phyloP scores from a whole-genome alignment of 306 rosid genomes.

The Elaeagnus macrophylla region DNA sequence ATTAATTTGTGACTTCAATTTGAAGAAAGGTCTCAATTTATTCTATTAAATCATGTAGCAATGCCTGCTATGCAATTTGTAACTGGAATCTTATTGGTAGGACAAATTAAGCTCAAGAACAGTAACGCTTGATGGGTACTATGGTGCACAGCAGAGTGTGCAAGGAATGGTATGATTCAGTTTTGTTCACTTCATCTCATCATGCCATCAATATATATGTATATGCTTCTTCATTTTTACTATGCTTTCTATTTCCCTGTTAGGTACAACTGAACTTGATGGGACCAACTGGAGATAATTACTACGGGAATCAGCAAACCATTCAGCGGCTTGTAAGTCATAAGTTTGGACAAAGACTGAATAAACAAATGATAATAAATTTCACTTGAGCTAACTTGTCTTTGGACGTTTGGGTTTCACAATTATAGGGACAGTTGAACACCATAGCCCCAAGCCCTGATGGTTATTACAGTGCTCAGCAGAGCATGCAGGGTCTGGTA shows the following conservation, averaged over 20 bases:
- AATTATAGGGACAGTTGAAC: slow-evolving; percentile 75
- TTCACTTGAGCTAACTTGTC: slow-evolving; percentile 4
- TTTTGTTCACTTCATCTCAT: slow-evolving; percentile 17
- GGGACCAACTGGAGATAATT: slow-evolving; percentile 93
- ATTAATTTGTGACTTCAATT: too few species aligned
- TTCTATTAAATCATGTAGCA: background rate
- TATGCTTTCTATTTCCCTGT: background rate
- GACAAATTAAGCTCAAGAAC: slow-evolving; percentile 78
- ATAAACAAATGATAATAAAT: slow-evolving; percentile 5
- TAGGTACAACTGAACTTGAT: slow-evolving; percentile 77
- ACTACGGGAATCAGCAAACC: slow-evolving; percentile 81
- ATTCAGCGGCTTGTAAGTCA: slow-evolving; percentile 79
- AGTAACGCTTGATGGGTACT: slow-evolving; percentile 76
- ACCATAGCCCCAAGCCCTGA: slow-evolving; percentile 87
- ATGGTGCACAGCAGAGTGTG: slow-evolving; percentile 66
- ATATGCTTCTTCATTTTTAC: background rate
- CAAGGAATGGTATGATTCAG: slow-evolving; percentile 77
- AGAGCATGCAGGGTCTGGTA: slow-evolving; percentile 91
- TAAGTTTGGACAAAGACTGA: slow-evolving; percentile 6
- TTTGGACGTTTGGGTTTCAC: slow-evolving; percentile 13
- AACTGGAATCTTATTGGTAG: slow-evolving; percentile 34
- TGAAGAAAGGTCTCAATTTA: background rate
- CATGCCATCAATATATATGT: background rate
- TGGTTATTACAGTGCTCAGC: slow-evolving; percentile 73
- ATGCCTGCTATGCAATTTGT: background rate